Conservation (phyloP, 2,329 filamentous ascomycete genomes). For the Aspergillus sp. region DNA sequence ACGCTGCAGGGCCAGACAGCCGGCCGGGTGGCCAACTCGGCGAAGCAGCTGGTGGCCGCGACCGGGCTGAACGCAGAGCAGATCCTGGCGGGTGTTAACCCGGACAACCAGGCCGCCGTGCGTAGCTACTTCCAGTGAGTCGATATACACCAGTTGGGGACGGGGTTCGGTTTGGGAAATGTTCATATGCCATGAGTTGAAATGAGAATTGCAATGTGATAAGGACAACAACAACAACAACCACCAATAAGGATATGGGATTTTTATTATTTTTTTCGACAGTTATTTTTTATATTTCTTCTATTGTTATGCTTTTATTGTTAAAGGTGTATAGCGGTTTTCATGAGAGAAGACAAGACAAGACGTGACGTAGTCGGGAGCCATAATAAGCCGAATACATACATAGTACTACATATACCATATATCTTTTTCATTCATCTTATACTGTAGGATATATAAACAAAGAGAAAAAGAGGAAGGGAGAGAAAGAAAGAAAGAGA, state of each 20-base stretch:
- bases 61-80: slow-evolving; percentile 75
- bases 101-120: slow-evolving; percentile 78
- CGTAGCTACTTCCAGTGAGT: slow-evolving; percentile 69
- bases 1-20: slow-evolving; percentile 84
- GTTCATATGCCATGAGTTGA: slow-evolving; percentile 6
- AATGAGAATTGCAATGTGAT: neutral
- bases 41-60: slow-evolving; percentile 73
- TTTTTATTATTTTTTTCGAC: slow-evolving; percentile 1
- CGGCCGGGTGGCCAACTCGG: slow-evolving; percentile 71
- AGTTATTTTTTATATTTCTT: neutral
- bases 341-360: neutral
- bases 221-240: neutral
- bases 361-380: neutral
- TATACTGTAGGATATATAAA: neutral
- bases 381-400: slow-evolving; percentile 5
- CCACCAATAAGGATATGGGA: slow-evolving; percentile 1
- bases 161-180: neutral
- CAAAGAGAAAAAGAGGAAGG: too few species aligned
- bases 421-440: neutral
- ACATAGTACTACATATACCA: neutral
- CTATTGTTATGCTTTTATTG: neutral
- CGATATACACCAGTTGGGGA: too few species aligned
- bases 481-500: neutral
- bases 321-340: slow-evolving; percentile 5
- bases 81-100: slow-evolving; percentile 72